Evolutionary conservation across 2,329 filamentous ascomycete species (phyloP).

Genomic region (Alternaria gansuensis): DNA sequence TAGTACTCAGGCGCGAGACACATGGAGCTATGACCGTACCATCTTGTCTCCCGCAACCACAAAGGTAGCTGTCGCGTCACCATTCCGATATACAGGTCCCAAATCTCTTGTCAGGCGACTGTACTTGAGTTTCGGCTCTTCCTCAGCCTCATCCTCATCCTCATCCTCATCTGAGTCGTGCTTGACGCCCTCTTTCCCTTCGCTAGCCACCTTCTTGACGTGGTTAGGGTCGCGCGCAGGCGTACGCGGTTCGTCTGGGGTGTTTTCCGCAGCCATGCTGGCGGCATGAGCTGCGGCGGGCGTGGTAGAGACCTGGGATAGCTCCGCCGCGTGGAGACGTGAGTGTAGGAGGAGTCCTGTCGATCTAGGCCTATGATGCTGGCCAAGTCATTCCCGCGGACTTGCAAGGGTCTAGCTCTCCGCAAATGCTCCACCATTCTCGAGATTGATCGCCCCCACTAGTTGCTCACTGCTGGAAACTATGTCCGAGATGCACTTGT

Average conservation of each 20-base stretch:
- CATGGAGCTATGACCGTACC: constrained; percentile 63
- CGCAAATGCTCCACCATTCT: constrained; percentile 23
- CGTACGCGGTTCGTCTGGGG: constrained; percentile 52
- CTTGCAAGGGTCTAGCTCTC: constrained; percentile 27
- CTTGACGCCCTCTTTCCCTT: constrained; percentile 35
- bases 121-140: constrained; percentile 95
- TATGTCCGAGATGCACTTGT: constrained; percentile 27
- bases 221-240: constrained; percentile 25
- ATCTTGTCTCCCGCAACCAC: constrained; percentile 95
- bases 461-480: constrained; percentile 14
- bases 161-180: constrained; percentile 66
- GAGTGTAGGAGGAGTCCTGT: constrained; percentile 33
- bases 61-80: constrained; percentile 92
- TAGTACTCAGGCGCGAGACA: constrained; percentile 20
- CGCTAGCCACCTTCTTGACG: constrained; percentile 32
- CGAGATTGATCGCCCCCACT: constrained; percentile 1
- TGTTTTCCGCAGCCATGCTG: constrained; percentile 54
- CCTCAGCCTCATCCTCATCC: constrained; percentile 84
- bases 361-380: constrained; percentile 40
- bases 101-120: constrained; percentile 83
- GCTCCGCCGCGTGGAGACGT: constrained; percentile 33
- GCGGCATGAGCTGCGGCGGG: constrained; percentile 50
- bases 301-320: constrained; percentile 25
- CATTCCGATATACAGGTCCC: constrained; percentile 85
- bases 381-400: constrained; percentile 34